Base-by-base conservation (phyloP, 2,329 filamentous ascomycete species). In the Cladosporium sphaerospermum region DNA sequence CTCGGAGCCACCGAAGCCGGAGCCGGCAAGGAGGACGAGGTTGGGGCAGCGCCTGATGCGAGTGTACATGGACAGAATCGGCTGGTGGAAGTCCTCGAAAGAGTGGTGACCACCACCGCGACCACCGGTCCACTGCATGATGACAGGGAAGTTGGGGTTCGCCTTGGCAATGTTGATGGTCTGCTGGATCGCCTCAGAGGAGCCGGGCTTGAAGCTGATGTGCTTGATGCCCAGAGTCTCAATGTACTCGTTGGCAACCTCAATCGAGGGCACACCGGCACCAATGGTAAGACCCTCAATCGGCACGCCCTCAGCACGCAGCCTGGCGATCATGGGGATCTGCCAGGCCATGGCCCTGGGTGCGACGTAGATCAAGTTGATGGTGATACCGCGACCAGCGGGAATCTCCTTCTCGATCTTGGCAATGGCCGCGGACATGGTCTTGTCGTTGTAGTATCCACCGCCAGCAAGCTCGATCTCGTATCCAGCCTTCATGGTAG, bases 91-190 rank as follows among this genome's bases (percentile, higher is more conserved):
- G 70, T 96, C 91, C 69, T 96, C 91, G 58, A 85, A 95, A 1
- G 90, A 96, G 75, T 96, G 91, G 70, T 96, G 91, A 54, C 91
- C 91, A 75, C 91, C 91, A 60, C 90, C 91, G 72, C 91, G 86
- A 39, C 91, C 91, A 67, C 91, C 91, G 56, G 91, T 96, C 91
- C 91, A 96, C 73, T 96, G 91, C 57, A 96, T 76, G 50, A 96
- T 83, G 49, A 96, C 82, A n/a, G 91, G 91, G 78, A 96, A 96
- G 28, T 82, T 85, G 2, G 91, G 90, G 69, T 96, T 93, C n/a
- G 89, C 88, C 73, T 88, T 93, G 59, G 91, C 90, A 64, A 96
- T 91, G 71, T 95, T 93, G 72, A 96, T 86, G 55, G 95, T 88
- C 32, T 86, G 77, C 69, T 96, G 89, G 57, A 96, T 95, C 2